These are phyloP conservation scores for Ilyonectria destructans DNA, from an alignment of 2,329 filamentous ascomycete species.

Conservation along the genomic window DNA sequence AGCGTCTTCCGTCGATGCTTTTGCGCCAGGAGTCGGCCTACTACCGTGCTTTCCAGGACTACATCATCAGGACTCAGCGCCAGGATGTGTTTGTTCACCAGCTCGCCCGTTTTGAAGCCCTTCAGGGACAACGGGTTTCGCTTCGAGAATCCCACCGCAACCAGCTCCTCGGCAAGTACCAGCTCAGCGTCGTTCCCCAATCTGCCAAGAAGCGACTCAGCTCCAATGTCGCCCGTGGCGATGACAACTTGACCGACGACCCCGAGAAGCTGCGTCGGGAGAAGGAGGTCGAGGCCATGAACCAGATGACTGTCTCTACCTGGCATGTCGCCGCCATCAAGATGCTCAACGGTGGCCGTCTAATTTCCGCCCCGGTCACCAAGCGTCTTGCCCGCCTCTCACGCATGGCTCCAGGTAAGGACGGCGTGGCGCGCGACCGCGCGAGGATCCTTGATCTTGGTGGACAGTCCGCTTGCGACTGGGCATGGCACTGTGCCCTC, in stretches of 20 bases:
- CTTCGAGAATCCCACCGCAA: conserved; percentile 82
- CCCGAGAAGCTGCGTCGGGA: conserved; percentile 77
- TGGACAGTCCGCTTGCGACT: conserved; percentile 88
- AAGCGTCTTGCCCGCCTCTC: conserved; percentile 74
- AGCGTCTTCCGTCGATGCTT: conserved; percentile 68
- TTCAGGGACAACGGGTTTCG: conserved; percentile 87
- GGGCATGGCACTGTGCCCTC: conserved; percentile 94
- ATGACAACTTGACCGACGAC: conserved; percentile 76
- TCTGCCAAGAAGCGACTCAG: conserved; percentile 81
- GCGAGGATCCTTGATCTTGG: conserved; percentile 88
- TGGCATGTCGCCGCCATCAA: conserved; percentile 76
- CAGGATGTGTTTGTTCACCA: conserved; percentile 89
- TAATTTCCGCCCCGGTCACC: conserved; percentile 76
- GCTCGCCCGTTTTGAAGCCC: conserved; percentile 87
- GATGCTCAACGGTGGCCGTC: conserved; percentile 75
- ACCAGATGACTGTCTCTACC: conserved; percentile 75
- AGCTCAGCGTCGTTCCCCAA: conserved; percentile 79
- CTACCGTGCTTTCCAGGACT: conserved; percentile 88
- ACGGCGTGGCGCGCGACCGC: conserved; percentile 66
- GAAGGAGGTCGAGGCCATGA: conserved; percentile 85
- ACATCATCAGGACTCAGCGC: conserved; percentile 76
- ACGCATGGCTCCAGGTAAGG: conserved; percentile 61
- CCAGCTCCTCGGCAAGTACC: conserved; percentile 88
- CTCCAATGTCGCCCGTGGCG: conserved; percentile 81
- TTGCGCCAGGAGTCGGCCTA: conserved; percentile 82